Evolutionary conservation across 2,329 filamentous ascomycete species (phyloP), one percentile per base, ranked within the genome.

Genomic region (Pseudogymnoascus sp.): DNA sequence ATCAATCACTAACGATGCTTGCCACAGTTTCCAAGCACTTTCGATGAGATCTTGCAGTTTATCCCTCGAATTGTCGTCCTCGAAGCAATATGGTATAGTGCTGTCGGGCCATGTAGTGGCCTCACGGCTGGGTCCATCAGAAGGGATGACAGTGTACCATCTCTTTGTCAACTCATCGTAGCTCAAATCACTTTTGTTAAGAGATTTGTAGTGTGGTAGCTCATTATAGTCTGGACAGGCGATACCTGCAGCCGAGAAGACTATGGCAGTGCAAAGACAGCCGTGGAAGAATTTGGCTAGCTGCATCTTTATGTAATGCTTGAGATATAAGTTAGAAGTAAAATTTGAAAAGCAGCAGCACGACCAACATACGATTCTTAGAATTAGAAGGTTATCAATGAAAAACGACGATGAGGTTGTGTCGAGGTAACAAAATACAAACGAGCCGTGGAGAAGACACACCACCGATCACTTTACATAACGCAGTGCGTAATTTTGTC

Each of bases 211-310:
- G 30, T 30, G 30, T 28, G 26, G 45, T 5, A 52, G 45, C 6
- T 52, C 45, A 33, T 52, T 26, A 26, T 52, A 52, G 45, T 52
- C 45, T 30, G 45, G 45, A n/a, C 45, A 52, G 45, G 45, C 45
- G n/a, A 30, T 19, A 3, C 18, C 45, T 30, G 5, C 9, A 19
- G 45, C 13, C 15, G 45, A 30, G 26, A 52, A 52, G 15, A 9
- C 26, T 5, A 52, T 3, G 45, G 15, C 15, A 52, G 26, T 13
- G 23, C 9, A 33, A 33, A 52, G 26, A 13, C 45, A 52, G 5
- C 26, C 45, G 9, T 19, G 45, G n/a, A 52, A 12, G 26, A 30
- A 8, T 8, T 30, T 33, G 3, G 5, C 26, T 2, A 30, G 1
- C 26, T 52, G 45, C 45, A 52, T 52, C 23, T 28, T 52, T 52